Percentiles rank a stretch among this genome's conserved stretches.
phyloP scores from a whole-genome alignment of 306 rosid genomes.

The Argentina anserina region DNA sequence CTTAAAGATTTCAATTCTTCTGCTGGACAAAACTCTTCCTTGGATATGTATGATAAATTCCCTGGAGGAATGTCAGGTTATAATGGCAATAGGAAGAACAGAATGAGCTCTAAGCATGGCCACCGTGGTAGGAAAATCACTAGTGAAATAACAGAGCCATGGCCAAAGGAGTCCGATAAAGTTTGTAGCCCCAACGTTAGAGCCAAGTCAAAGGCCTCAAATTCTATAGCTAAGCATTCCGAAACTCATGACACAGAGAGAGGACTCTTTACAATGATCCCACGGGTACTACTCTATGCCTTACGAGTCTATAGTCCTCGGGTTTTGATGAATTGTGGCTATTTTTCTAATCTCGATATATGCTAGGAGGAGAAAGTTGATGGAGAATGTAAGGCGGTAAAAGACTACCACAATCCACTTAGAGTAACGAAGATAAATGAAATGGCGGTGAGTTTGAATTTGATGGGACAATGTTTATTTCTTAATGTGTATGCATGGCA shows the following conservation, averaged over 20 bases:
- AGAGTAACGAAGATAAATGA: slow-evolving; percentile 55
- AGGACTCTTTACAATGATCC: slow-evolving; percentile 33
- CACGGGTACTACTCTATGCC: slow-evolving; percentile 42
- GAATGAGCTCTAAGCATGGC: slow-evolving; percentile 49
- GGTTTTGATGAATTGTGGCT: slow-evolving; percentile 25
- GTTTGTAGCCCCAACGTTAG: slow-evolving; percentile 35
- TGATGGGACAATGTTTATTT: slow-evolving; percentile 3
- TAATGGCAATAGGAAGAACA: slow-evolving; percentile 45
- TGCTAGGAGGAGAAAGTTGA: slow-evolving; percentile 50
- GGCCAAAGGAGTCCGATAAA: slow-evolving; percentile 36
- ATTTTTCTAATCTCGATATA: slow-evolving; percentile 19
- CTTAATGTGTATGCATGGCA: background rate
- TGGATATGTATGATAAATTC: slow-evolving; percentile 59
- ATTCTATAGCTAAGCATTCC: slow-evolving; percentile 32
- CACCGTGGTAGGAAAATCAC: slow-evolving; percentile 44
- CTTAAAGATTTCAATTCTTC: slow-evolving; percentile 30
- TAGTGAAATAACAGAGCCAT: slow-evolving; percentile 38
- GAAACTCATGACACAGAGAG: slow-evolving; percentile 42
- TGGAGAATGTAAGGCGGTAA: slow-evolving; percentile 44
- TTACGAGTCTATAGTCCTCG: slow-evolving; percentile 3
- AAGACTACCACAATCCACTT: slow-evolving; percentile 34
- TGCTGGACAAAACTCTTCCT: slow-evolving; percentile 56
- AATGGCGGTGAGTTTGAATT: slow-evolving; percentile 50
- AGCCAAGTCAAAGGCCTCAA: slow-evolving; percentile 50
- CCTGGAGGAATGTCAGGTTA: slow-evolving; percentile 44